Conservation (phyloP, 108 stramenopile genomes). For the Seminavis robusta region DNA sequence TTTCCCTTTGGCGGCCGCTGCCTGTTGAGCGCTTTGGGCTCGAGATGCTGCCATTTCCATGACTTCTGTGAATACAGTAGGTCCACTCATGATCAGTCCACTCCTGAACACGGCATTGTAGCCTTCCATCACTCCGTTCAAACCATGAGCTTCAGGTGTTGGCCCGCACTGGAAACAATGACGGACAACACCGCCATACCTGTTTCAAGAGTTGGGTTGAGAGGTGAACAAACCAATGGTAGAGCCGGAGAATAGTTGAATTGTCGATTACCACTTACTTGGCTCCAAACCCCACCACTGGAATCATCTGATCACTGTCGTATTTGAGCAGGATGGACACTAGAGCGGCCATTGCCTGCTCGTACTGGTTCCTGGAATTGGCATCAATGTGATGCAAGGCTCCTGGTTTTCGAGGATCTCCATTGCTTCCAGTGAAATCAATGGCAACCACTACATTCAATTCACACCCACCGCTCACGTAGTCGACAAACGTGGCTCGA, state of each 20-base stretch:
- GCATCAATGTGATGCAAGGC: conserved; percentile 57
- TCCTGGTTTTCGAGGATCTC: conserved; percentile 68
- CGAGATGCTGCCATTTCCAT: conserved; percentile 58
- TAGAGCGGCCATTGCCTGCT: conserved; percentile 58
- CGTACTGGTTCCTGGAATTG: conserved; percentile 51
- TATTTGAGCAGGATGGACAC: conserved; percentile 65
- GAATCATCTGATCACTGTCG: conserved; percentile 77
- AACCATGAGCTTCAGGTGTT: conserved; percentile 52
- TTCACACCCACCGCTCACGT: conserved; percentile 53
- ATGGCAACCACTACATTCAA: conserved; percentile 70
- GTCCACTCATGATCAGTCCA: conserved; percentile 73
- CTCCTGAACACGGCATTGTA: conserved; percentile 52
- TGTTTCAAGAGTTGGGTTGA: too few relatives aligned
- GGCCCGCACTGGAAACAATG: conserved; percentile 75
- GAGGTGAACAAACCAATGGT: too few relatives aligned
- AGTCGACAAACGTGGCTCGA: conserved; percentile 53
- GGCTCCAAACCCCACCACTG: conserved; percentile 88
- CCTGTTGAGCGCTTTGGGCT: conserved; percentile 31
- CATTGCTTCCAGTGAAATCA: conserved; percentile 91
- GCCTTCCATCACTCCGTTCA: conserved; percentile 69
- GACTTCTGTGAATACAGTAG: conserved; percentile 86
- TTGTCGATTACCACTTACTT: too few relatives aligned
- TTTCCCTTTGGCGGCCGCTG: conserved; percentile 11
- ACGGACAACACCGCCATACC: conserved; percentile 69
- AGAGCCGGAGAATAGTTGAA: too few relatives aligned